Evolutionary conservation across 2,329 filamentous ascomycete species (phyloP).

Genomic region (Xylaria sp.): DNA sequence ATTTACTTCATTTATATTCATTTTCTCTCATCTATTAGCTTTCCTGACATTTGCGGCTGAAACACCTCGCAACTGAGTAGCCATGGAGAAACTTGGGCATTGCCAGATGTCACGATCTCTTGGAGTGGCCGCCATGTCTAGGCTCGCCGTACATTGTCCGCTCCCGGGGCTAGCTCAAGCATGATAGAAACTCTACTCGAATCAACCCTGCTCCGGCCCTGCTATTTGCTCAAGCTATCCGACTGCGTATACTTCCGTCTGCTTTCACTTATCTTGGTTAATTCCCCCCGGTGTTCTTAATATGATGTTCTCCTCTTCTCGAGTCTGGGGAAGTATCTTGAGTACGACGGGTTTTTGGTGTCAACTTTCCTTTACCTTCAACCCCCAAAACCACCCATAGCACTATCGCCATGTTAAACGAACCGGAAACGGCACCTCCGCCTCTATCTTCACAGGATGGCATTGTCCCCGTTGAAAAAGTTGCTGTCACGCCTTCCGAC

Average conservation of each 20-base stretch:
- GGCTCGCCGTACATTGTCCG: not conserved
- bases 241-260: slow-evolving; percentile 22
- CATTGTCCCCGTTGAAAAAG: slow-evolving; percentile 4
- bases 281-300: slow-evolving; percentile 14
- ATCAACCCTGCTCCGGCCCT: slow-evolving; percentile 9
- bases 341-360: not conserved
- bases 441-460: not conserved
- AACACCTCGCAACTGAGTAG: not conserved
- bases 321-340: slow-evolving; percentile 6
- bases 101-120: not conserved
- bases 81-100: not conserved
- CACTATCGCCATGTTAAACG: slow-evolving; percentile 12
- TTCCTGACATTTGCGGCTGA: not conserved
- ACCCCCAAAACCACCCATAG: not conserved
- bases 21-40: not conserved
- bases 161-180: slow-evolving; percentile 15
- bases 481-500: not conserved
- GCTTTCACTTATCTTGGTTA: not conserved
- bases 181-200: slow-evolving; percentile 34
- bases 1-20: not conserved
- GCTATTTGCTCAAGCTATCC: not conserved
- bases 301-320: not conserved
- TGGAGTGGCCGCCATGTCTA: not conserved
- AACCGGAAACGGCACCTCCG: not conserved
- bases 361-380: not conserved